These are phyloP conservation scores for Salvia hispanica DNA, from an alignment of 257 asterid species.

Conservation along the genomic window DNA sequence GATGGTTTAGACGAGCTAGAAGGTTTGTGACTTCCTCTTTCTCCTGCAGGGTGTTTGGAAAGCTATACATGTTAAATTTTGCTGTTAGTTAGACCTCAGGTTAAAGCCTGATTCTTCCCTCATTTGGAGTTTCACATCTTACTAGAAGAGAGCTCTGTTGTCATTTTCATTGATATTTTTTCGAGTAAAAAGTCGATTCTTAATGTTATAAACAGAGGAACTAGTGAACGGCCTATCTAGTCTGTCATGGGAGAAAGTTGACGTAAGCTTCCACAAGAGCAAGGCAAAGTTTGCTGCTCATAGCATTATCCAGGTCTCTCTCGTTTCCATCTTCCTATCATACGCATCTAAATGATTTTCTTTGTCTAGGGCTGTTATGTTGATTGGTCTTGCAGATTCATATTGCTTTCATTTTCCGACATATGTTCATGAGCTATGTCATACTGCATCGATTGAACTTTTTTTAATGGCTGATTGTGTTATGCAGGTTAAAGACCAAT, in stretches of 20 bases:
- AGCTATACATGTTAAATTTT: background rate
- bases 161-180: background rate
- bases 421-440: background rate
- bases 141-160: background rate
- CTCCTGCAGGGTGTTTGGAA: constrained; percentile 4
- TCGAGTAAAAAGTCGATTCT: background rate
- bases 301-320: constrained; percentile 83
- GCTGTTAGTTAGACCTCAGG: constrained; percentile 10
- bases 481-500: constrained; percentile 72
- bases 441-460: background rate
- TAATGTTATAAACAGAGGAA: constrained; percentile 54
- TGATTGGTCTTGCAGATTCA: background rate
- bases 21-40: constrained; percentile 57
- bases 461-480: background rate
- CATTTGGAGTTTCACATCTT: background rate
- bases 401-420: background rate
- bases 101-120: background rate
- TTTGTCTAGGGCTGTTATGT: background rate
- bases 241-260: constrained; percentile 97
- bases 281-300: constrained; percentile 82
- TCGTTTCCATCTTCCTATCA: background rate
- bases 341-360: background rate
- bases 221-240: constrained; percentile 79
- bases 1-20: constrained; percentile 70
- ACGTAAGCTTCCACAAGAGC: constrained; percentile 90